Evolutionary conservation across 1,284 basidiomycete species (phyloP), one percentile per base, ranked within the genome.

Genomic region (Grifola frondosa): DNA sequence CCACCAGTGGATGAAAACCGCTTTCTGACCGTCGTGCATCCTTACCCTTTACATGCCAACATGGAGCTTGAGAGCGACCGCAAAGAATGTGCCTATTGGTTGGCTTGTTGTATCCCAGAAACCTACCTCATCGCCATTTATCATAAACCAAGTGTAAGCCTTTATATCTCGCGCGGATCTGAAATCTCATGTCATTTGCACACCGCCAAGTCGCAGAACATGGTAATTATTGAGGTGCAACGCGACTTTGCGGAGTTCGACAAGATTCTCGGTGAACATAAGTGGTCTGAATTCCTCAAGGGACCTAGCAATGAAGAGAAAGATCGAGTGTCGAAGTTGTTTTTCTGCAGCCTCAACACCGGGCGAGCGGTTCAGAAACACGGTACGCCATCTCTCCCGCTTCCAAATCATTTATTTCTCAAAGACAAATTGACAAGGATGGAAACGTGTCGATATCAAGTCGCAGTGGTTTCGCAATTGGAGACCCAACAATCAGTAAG

Each of bases 181-280:
- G 26, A 6, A 5, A 10, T 1, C 5, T 28, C 8, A 13, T 16
- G 8, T 19, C 2, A 29, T 32, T 30, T 4, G 28, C 20, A 4
- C 2, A 4, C 16, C 13, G 12, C 34, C 30, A 49, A 86, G 83
- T 73, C 81, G 1, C 72, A 75, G n/a, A 79, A 74, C 30, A 81
- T 80, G 69, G 73, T 87, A 25, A 68, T 88, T 24, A 68, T 87
- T 33, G 82, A 86, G 46, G 61, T 87, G 40, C 63, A 64, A 19
- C 71, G 74, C 7, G 50, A 58, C 1, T 69, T 62, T 35, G 38
- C 54, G 1, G 41, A 69, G 29, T 70, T 74, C 37, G 65, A 72
- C 13, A 57, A 55, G 6, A 57, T 88, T 3, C 68, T 88, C 8
- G 85, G 85, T 29, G 76, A 76, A 52, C 85, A 88, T 53, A 66